phyloP scores from a whole-genome alignment of 1,284 basidiomycete genomes.

The Sporisorium scitamineum region DNA sequence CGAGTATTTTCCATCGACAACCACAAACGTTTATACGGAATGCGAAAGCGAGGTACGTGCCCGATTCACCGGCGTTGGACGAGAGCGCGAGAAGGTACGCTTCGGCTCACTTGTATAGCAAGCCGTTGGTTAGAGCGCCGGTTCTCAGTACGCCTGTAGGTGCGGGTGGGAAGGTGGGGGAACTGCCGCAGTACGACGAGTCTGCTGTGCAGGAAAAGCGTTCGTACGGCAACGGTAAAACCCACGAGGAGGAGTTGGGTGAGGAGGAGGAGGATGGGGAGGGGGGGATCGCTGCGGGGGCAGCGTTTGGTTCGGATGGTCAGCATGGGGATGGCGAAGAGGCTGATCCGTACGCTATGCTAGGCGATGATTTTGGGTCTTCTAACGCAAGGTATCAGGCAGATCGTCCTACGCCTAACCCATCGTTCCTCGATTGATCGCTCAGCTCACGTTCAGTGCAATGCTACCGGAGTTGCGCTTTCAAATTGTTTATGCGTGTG shows the following conservation, averaged over 20 bases:
- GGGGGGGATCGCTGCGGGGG: neutral
- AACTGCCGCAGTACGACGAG: slow-evolving; percentile 4
- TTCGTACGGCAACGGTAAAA: too few relatives aligned
- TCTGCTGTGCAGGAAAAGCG: neutral
- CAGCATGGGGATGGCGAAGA: slow-evolving; percentile 16
- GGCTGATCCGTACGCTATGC: slow-evolving; percentile 49
- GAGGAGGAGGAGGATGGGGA: neutral
- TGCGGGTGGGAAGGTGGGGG: neutral
- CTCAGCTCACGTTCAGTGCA: neutral
- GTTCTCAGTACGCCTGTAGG: slow-evolving; percentile 13
- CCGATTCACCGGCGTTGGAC: slow-evolving; percentile 60
- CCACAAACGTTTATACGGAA: slow-evolving; percentile 64
- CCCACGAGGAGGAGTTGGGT: neutral
- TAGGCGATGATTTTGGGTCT: slow-evolving; percentile 38
- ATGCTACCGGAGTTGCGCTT: too few relatives aligned
- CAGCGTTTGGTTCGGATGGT: neutral
- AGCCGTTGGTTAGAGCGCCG: slow-evolving; percentile 36
- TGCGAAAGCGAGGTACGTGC: slow-evolving; percentile 58
- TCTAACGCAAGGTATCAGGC: slow-evolving; percentile 19
- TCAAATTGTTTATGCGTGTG: too few relatives aligned
- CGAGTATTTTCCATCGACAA: slow-evolving; percentile 62
- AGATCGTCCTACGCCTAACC: slow-evolving; percentile 20
- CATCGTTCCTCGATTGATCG: slow-evolving; percentile 15
- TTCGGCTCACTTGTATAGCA: slow-evolving; percentile 57
- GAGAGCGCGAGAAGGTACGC: slow-evolving; percentile 56